Percentiles rank a stretch among this genome's conserved stretches.
Conservation (phyloP, 305 asterid genomes). For the Coffea humblotiana region DNA sequence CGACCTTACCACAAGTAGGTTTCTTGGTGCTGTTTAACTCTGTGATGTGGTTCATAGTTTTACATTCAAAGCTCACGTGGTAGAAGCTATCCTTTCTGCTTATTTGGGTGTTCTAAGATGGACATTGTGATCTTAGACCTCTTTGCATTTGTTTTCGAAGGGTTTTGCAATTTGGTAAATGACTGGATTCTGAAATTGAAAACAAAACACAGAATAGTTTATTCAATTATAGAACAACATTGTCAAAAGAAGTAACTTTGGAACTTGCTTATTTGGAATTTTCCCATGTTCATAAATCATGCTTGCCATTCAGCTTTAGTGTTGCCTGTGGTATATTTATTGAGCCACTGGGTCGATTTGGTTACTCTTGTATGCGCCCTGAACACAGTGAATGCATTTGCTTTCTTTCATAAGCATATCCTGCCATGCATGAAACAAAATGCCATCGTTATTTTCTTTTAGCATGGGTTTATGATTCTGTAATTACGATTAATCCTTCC, state of each 20-base stretch:
- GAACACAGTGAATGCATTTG: not conserved
- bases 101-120: not conserved
- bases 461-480: too few species aligned
- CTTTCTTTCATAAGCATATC: not conserved
- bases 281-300: not conserved
- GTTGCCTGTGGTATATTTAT: not conserved
- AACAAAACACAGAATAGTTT: not conserved
- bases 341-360: not conserved
- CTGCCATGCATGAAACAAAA: too few species aligned
- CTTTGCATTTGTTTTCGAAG: not conserved
- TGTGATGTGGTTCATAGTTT: not conserved
- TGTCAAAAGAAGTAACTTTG: not conserved
- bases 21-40: not conserved
- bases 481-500: too few species aligned
- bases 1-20: not conserved
- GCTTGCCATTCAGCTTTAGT: not conserved
- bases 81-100: not conserved
- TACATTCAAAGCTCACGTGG: not conserved
- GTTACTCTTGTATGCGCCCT: not conserved
- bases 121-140: not conserved
- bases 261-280: not conserved
- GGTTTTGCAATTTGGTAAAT: not conserved
- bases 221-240: not conserved
- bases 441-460: too few species aligned
- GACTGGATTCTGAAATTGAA: not conserved